Conservation (phyloP, 345 rosid genomes). For the Dipteronia sinensis region DNA sequence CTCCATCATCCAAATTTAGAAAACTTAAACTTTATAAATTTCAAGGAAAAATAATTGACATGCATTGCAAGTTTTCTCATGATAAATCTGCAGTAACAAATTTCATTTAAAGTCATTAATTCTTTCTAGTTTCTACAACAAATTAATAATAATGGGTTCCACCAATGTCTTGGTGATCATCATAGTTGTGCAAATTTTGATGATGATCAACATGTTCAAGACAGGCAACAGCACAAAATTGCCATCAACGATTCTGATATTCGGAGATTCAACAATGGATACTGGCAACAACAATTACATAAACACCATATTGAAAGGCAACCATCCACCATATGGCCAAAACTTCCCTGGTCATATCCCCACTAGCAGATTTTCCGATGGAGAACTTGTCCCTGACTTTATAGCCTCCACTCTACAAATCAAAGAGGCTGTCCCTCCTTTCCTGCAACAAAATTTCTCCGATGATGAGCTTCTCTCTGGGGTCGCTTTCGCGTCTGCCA, state of each 20-base stretch:
- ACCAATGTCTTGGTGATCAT: background rate
- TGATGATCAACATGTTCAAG: background rate
- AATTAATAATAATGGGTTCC: background rate
- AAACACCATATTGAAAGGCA: conserved; percentile 22
- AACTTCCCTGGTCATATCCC: conserved; percentile 32
- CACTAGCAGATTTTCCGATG: conserved; percentile 56
- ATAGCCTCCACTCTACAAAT: conserved; percentile 39
- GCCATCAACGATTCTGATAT: conserved; percentile 11
- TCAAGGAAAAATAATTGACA: too few relatives aligned
- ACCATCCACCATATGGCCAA: conserved; percentile 47
- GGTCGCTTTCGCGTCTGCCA: conserved; percentile 50
- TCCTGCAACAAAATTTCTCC: conserved; percentile 39
- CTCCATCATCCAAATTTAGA: too few relatives aligned
- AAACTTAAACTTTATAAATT: too few relatives aligned
- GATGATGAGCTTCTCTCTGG: conserved; percentile 35
- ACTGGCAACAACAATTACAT: conserved; percentile 31
- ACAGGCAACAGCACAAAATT: conserved; percentile 4
- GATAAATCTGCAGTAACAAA: too few relatives aligned
- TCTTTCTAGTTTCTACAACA: too few relatives aligned
- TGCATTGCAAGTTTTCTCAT: too few relatives aligned
- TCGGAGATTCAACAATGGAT: conserved; percentile 26
- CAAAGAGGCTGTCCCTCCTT: conserved; percentile 49
- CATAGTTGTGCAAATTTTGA: background rate
- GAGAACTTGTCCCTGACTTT: conserved; percentile 50
- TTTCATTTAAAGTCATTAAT: background rate